Percentiles rank a stretch among this genome's conserved stretches.
Evolutionary conservation across 352 stramenopile genomes (phyloP).

Genomic region (Pythium dissimile): DNA sequence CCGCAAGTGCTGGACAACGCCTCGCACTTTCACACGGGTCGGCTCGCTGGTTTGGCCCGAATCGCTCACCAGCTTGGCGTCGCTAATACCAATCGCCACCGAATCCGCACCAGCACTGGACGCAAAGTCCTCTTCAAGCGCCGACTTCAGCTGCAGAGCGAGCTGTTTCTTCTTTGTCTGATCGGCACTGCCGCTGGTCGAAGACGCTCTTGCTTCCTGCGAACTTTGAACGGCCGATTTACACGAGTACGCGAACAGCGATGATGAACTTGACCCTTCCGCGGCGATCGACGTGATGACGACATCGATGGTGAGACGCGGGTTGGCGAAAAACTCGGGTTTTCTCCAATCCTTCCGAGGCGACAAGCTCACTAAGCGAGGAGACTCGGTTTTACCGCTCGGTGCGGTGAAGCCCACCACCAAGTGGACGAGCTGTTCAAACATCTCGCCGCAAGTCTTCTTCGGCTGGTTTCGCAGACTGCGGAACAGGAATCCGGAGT

Average conservation of each 20-base stretch:
- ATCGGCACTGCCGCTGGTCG: too few species aligned
- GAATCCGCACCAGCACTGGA: neutral
- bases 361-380: constrained; percentile 38
- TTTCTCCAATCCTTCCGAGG: constrained; percentile 66
- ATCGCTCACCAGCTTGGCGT: neutral
- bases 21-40: neutral
- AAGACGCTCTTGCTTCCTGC: too few species aligned
- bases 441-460: constrained; percentile 29
- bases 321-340: constrained; percentile 47
- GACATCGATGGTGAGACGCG: constrained; percentile 4
- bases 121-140: constrained; percentile 11
- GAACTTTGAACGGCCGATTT: neutral
- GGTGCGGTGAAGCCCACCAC: neutral
- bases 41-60: neutral
- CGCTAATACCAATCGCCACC: neutral
- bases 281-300: neutral
- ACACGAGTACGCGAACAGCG: constrained; percentile 17
- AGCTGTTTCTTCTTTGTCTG: constrained; percentile 9
- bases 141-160: constrained; percentile 15
- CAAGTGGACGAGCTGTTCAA: constrained; percentile 33
- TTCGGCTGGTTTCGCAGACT: constrained; percentile 47
- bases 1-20: constrained; percentile 20
- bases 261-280: neutral
- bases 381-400: neutral
- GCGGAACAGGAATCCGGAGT: constrained; percentile 42